Base-by-base conservation (phyloP, 169 alveolate species). In the Eimeria nieschulzi region DNA sequence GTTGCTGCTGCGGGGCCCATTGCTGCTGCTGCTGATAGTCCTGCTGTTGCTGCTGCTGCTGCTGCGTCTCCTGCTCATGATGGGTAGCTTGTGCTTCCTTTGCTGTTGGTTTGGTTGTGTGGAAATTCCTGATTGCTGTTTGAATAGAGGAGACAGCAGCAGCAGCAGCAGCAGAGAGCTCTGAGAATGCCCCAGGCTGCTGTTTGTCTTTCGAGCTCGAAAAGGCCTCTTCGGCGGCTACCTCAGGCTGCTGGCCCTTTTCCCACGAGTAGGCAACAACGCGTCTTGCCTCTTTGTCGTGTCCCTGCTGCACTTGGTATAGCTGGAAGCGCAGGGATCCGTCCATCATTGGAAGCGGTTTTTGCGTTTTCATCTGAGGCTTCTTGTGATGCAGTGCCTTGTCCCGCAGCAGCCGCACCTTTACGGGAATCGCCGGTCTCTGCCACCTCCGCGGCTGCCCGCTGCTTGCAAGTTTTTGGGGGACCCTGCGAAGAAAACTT, bases 371-470 rank as follows among this genome's bases (percentile, higher is more conserved):
- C 33, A 19, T 17, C 6, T 66, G 46, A 5, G 46, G 7, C 0
- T n/a, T n/a, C 46, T 12, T 17, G 75, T 17, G 46, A 25, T 1
- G 7, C 6, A 12, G 2, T 9, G 39, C 15, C 39, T 17, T 17
- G 75, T 12, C 33, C 53, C 70, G 39, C 68, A 76, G 85, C 64
- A 76, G 33, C 70, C 85, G 64, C 85, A 76, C 85, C 68, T 76
- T 76, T 3, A 76, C 85, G 33, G 85, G 85, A 0, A 76, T 76
- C 7, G 70, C 51, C 9, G 85, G 70, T 8, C 21, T 51, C n/a
- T 7, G 23, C 39, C 68, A n/a, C 63, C 64, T 17, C 70, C 70
- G 7, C 2, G 21, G 23, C 21, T 46, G 33, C 64, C 23, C 17
- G 53, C 85, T 76, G 53, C 26, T 76, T 10, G 85, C 70, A 0